phyloP scores from a whole-genome alignment of 208 protist species.

The Acanthamoeba rhysodes region DNA sequence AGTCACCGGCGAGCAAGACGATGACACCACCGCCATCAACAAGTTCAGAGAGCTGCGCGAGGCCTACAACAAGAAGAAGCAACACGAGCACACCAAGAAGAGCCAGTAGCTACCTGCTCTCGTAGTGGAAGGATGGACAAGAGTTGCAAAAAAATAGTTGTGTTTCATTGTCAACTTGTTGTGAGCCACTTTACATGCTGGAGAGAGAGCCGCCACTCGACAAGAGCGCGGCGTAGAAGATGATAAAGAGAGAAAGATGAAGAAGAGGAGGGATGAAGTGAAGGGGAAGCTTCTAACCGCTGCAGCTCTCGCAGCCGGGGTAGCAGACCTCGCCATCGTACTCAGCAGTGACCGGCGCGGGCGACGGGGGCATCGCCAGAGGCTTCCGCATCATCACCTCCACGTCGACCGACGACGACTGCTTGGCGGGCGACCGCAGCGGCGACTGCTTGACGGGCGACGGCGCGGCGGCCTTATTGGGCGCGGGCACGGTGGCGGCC shows the following conservation, averaged over 20 bases:
- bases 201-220: neutral
- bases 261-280: neutral
- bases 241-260: neutral
- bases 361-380: neutral
- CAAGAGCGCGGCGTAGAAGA: neutral
- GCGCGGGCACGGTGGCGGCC: neutral
- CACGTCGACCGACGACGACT: neutral
- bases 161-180: neutral
- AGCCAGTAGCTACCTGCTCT: neutral
- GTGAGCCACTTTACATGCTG: neutral
- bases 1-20: neutral
- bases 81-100: neutral
- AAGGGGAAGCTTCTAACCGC: neutral
- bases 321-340: conserved; percentile 73
- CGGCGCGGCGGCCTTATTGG: neutral
- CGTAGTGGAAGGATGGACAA: neutral
- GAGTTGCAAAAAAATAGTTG: neutral
- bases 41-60: neutral
- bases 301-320: conserved; percentile 66
- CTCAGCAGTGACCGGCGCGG: neutral
- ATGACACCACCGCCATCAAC: neutral
- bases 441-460: conserved; percentile 51
- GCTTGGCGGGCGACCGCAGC: neutral
- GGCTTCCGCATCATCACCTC: conserved; percentile 8
- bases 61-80: neutral